These are phyloP conservation scores for Globisporangium viniferum DNA, from an alignment of 352 stramenopile genomes.

Conservation along the genomic window DNA sequence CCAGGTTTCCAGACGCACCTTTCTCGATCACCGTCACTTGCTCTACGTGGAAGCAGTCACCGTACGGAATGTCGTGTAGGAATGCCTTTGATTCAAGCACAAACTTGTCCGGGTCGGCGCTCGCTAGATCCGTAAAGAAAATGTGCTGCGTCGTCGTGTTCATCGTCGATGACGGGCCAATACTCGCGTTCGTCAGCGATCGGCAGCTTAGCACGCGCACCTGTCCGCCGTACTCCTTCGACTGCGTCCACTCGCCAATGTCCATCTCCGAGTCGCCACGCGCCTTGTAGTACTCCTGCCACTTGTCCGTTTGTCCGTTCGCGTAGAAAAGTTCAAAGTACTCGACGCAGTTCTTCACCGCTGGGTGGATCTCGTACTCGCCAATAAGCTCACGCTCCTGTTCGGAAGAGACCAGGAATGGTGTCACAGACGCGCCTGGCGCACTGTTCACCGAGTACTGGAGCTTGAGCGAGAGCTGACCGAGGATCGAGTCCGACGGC, in stretches of 20 bases:
- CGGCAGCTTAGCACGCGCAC: constrained; percentile 62
- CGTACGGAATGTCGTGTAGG: constrained; percentile 85
- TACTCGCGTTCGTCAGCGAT: constrained; percentile 77
- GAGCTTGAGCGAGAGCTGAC: constrained; percentile 64
- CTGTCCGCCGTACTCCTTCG: constrained; percentile 67
- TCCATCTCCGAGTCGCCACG: constrained; percentile 77
- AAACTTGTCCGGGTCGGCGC: constrained; percentile 43
- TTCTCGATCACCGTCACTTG: constrained; percentile 60
- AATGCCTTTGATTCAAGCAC: constrained; percentile 61
- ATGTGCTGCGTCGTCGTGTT: constrained; percentile 75
- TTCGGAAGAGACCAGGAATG: constrained; percentile 71
- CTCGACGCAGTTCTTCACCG: constrained; percentile 43
- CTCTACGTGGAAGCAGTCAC: constrained; percentile 83
- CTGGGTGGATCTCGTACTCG: constrained; percentile 61
- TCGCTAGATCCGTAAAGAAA: constrained; percentile 32
- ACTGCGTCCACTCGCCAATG: constrained; percentile 56
- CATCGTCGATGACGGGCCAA: constrained; percentile 82
- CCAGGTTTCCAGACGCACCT: constrained; percentile 31
- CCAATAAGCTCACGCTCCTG: constrained; percentile 63
- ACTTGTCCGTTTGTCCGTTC: constrained; percentile 40
- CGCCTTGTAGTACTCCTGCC: constrained; percentile 63
- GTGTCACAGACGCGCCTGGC: constrained; percentile 34
- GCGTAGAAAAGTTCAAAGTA: constrained; percentile 74
- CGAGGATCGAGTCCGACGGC: constrained; percentile 58
- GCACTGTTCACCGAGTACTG: constrained; percentile 63